Evolutionary conservation across 768 basidiomycete species (phyloP), one percentile per base, ranked within the genome.

Genomic region (Hygrocybe coccinea): DNA sequence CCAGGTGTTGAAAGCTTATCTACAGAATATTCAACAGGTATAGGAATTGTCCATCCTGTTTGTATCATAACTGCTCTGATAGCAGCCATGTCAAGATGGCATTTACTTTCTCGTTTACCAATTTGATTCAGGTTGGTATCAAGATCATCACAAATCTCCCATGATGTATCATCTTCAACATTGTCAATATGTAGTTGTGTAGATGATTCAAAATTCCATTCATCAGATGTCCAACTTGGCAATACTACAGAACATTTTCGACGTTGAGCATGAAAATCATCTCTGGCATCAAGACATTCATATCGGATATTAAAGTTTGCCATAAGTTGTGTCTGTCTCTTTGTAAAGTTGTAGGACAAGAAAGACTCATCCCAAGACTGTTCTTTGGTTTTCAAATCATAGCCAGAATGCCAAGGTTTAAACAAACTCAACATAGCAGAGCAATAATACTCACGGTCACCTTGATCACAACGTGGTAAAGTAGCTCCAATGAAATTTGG

Each of bases 391-490:
- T 70, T 69, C 19, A 74, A 56, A 37, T 72, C 67, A 2, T 29
- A 29, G 29, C 29, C 29, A 29, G 29, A 29, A 41, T 10, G 0
- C 69, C 67, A 71, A 74, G 2, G n/a, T n/a, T n/a, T n/a, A n/a
- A n/a, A n/a, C n/a, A 73, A 41, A 1, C 67, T 66, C 1, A 72
- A 43, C 69, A 75, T 71, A 2, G 67, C 60, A 35, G 46, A 47
- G 54, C 66, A 69, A 54, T 72, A 73, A 19, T 65, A 65, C n/a
- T n/a, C n/a, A n/a, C n/a, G n/a, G n/a, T n/a, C n/a, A n/a, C n/a
- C n/a, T n/a, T n/a, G n/a, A n/a, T n/a, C n/a, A n/a, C n/a, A n/a
- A n/a, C n/a, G n/a, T n/a, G n/a, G n/a, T n/a, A n/a, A n/a, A n/a
- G n/a, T n/a, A n/a, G n/a, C n/a, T n/a, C n/a, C n/a, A n/a, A n/a